Conservation (phyloP, 768 basidiomycete species). For the Cantharellus cinnabarinus region DNA sequence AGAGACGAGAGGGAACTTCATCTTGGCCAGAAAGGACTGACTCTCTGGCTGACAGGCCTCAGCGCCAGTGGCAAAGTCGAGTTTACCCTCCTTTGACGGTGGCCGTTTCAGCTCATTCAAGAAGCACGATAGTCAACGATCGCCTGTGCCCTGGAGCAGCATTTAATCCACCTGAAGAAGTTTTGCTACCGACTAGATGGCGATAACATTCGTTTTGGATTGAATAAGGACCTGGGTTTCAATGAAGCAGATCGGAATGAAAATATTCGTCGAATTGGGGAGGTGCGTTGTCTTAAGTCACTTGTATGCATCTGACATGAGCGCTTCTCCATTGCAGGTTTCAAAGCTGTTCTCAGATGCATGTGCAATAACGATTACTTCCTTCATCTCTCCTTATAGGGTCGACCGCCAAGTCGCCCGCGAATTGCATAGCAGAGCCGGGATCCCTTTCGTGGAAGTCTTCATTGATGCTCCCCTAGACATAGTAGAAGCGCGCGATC, state of each 20-base stretch:
- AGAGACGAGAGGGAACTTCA: slow-evolving; percentile 42
- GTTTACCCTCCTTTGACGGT: neutral
- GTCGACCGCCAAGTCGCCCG: slow-evolving; percentile 71
- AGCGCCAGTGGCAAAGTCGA: slow-evolving; percentile 84
- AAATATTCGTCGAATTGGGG: slow-evolving; percentile 92
- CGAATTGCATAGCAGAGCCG: slow-evolving; percentile 50
- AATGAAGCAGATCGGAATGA: slow-evolving; percentile 80
- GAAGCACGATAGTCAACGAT: slow-evolving; percentile 58
- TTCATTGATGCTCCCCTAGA: slow-evolving; percentile 81
- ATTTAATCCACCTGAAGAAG: slow-evolving; percentile 67
- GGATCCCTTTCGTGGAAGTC: slow-evolving; percentile 78
- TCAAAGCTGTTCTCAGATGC: slow-evolving; percentile 86
- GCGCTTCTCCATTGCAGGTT: slow-evolving; percentile 32
- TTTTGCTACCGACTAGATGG: slow-evolving; percentile 89
- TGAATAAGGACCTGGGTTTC: slow-evolving; percentile 94
- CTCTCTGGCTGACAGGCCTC: slow-evolving; percentile 92
- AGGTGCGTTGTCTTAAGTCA: slow-evolving; percentile 29
- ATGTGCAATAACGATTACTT: slow-evolving; percentile 69
- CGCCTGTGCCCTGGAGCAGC: slow-evolving; percentile 90
- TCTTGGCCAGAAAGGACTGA: slow-evolving; percentile 66
- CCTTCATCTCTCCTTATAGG: slow-evolving; percentile 96
- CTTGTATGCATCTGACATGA: neutral
- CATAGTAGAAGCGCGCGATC: slow-evolving; percentile 81
- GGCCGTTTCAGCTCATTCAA: neutral
- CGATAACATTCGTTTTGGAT: slow-evolving; percentile 84